Percentiles rank a stretch among this genome's conserved stretches.
Conservation (phyloP, 1,284 basidiomycete species). For the Tilletiaria anomala region DNA sequence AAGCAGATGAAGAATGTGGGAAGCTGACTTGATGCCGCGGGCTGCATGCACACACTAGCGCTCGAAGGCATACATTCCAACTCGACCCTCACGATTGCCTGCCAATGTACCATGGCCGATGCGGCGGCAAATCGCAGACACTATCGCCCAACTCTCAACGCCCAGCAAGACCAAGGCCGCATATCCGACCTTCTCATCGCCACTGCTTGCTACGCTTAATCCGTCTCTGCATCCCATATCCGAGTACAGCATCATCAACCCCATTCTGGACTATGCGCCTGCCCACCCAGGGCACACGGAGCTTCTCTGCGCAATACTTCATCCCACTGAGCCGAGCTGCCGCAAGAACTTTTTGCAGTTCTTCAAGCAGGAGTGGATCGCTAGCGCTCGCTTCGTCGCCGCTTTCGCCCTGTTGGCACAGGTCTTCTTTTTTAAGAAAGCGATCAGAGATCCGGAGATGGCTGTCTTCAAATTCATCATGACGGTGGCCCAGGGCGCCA, state of each 20-base stretch:
- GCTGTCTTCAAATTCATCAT: conserved; percentile 20
- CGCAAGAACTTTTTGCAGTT: conserved; percentile 14
- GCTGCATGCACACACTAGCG: conserved; percentile 15
- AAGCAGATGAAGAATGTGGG: background rate
- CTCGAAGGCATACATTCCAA: conserved; percentile 22
- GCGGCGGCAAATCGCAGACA: conserved; percentile 16
- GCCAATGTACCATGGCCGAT: conserved; percentile 19
- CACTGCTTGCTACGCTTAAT: conserved; percentile 20
- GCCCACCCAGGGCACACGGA: conserved; percentile 23
- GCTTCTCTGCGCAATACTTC: conserved; percentile 24
- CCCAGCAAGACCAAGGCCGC: conserved; percentile 11
- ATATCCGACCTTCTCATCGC: conserved; percentile 25
- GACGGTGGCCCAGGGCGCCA: conserved; percentile 25
- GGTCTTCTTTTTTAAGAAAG: conserved; percentile 8
- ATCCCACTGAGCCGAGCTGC: conserved; percentile 25
- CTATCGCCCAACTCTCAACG: conserved; percentile 18
- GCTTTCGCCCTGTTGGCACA: conserved; percentile 12
- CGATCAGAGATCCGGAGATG: conserved; percentile 23
- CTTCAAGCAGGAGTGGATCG: conserved; percentile 20
- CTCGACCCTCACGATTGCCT: conserved; percentile 19
- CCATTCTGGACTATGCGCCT: conserved; percentile 25
- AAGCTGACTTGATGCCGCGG: background rate
- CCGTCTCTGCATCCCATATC: conserved; percentile 19
- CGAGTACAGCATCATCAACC: conserved; percentile 17
- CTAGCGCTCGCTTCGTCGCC: conserved; percentile 20